These are phyloP conservation scores for Cicer judaicum DNA, from an alignment of 306 rosid species.

Conservation along the genomic window DNA sequence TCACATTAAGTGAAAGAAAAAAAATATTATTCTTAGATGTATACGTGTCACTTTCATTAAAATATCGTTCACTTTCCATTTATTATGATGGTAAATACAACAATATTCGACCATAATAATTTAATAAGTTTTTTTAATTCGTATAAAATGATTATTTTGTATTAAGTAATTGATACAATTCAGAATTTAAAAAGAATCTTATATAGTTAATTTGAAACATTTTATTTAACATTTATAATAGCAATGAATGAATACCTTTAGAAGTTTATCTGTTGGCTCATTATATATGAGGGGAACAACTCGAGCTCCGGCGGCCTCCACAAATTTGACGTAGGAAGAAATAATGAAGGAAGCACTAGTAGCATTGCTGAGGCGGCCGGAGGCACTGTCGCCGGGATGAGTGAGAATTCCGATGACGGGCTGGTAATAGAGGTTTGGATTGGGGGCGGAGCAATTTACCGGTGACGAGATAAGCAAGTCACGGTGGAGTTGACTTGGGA, in stretches of 20 bases:
- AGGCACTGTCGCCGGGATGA: conserved; percentile 89
- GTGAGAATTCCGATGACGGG: conserved; percentile 85
- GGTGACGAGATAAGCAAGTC: conserved; percentile 35
- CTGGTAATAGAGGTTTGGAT: conserved; percentile 59
- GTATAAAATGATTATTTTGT: no score
- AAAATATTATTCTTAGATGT: no score
- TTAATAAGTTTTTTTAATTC: no score
- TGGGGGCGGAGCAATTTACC: conserved; percentile 49
- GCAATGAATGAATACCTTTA: conserved; percentile 45
- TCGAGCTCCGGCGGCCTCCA: conserved; percentile 84
- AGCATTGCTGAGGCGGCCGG: conserved; percentile 72
- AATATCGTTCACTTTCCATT: not conserved
- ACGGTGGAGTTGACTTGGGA: conserved; percentile 54
- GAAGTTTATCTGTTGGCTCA: conserved; percentile 64
- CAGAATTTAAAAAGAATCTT: no score
- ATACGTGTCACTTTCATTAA: no score
- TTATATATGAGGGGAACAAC: conserved; percentile 81
- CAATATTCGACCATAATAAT: no score
- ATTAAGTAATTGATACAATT: no score
- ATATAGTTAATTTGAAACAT: no score
- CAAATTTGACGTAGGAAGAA: conserved; percentile 89
- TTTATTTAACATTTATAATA: no score
- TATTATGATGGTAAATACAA: no score
- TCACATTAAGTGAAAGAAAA: not conserved
- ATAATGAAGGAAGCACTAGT: conserved; percentile 67